Evolutionary conservation across 495 filamentous ascomycete genomes (phyloP), one percentile per base, ranked within the genome.

Genomic region (Xylaria sp.): DNA sequence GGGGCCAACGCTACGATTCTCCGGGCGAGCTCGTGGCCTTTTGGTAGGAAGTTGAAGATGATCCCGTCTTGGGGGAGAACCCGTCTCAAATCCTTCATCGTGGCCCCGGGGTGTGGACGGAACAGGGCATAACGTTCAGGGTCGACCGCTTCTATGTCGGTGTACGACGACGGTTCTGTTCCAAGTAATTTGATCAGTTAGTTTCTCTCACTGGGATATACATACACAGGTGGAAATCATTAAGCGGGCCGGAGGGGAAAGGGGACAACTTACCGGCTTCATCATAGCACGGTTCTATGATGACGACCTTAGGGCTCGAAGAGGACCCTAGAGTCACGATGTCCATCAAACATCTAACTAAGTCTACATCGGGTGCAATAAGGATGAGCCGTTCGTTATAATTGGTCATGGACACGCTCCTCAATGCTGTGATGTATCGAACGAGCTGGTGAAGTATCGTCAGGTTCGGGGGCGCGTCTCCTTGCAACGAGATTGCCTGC

Each of bases 341-440:
- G n/a, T 81, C 75, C 58, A 72, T 53, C 11, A 79, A 48, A 14
- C 75, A 80, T 17, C 75, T 61, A 24, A 72, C 41, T 26, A 84
- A 75, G 33, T 78, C 61, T 0, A 52, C n/a, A 57, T 85, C 83
- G 0, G 83, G 71, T 2, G 80, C 79, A 19, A 84, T 64, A 5
- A 85, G 61, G 24, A 82, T 35, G 8, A 82, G 21, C 41, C 48
- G 69, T n/a, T 61, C 40, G 6, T 58, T 8, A n/a, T 26, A 19
- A 15, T 19, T 29, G 6, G 57, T 61, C 9, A 81, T 73, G 2
- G 65, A 68, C 19, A 77, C 46, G 0, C 72, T 76, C 0, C 67
- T 33, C 7, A 81, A 31, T 2, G 78, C 77, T 0, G 71, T 48
- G 3, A 83, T 46, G 29, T 80, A 81, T 52, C 82, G 76, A 41